Percentiles rank a stretch among this genome's conserved stretches.
Conservation (phyloP, 495 filamentous ascomycete species). For the Paragyromitra xinjiangensis region DNA sequence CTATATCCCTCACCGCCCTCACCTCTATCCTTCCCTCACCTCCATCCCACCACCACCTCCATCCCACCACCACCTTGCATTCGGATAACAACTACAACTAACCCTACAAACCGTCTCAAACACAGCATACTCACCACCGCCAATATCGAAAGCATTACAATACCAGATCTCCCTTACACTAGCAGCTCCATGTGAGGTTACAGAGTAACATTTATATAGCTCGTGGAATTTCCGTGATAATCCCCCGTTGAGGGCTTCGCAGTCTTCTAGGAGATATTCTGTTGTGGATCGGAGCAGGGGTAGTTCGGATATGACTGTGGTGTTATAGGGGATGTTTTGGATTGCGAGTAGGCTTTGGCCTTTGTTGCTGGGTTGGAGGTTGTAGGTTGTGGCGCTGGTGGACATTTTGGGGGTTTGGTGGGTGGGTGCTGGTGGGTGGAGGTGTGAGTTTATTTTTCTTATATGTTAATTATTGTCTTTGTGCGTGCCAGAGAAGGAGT, state of each 20-base stretch:
- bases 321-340: neutral
- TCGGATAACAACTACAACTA: neutral
- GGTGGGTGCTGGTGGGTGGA: too few species aligned
- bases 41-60: too few species aligned
- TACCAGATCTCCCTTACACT: neutral
- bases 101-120: neutral
- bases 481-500: too few species aligned
- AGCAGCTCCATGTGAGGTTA: neutral
- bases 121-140: neutral
- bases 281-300: neutral
- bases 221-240: neutral
- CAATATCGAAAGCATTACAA: neutral
- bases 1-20: neutral
- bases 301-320: neutral
- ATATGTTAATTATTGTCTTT: too few species aligned
- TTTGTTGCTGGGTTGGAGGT: neutral
- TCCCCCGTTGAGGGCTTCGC: neutral
- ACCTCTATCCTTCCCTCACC: neutral
- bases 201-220: neutral
- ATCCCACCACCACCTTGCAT: neutral
- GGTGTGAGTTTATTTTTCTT: too few species aligned
- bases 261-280: neutral
- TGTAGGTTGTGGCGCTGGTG: neutral
- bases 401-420: neutral
- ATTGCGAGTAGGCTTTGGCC: neutral